phyloP scores from a whole-genome alignment of 148 eudicot species.

The Dysphania ambrosioides region DNA sequence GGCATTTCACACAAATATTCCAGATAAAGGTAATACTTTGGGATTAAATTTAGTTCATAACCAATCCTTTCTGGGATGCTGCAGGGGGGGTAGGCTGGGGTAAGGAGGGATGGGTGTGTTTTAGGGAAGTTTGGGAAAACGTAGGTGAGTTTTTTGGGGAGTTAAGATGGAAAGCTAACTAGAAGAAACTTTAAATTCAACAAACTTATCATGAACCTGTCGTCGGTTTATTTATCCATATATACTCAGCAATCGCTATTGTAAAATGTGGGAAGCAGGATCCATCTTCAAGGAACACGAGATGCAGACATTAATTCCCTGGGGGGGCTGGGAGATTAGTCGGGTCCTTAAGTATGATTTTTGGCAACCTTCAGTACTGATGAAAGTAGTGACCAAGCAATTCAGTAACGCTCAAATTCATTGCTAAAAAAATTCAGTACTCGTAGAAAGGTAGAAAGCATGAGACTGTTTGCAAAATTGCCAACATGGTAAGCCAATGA shows the following conservation, averaged over 20 bases:
- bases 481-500: slow-evolving; percentile 5
- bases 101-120: background rate
- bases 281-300: slow-evolving; percentile 32
- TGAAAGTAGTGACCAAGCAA: background rate
- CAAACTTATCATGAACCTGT: background rate
- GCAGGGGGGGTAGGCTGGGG: too few relatives aligned
- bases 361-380: background rate
- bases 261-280: too few relatives aligned
- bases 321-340: slow-evolving; percentile 84
- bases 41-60: background rate
- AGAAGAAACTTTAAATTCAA: background rate
- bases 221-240: too few relatives aligned
- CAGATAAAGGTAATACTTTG: background rate
- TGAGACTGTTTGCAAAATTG: slow-evolving; percentile 5
- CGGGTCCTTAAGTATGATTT: slow-evolving; percentile 39
- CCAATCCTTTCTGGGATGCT: background rate
- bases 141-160: background rate
- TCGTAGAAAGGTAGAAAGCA: background rate
- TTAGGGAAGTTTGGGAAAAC: background rate
- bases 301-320: slow-evolving; percentile 38
- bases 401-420: background rate
- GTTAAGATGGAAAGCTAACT: background rate
- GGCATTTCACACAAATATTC: background rate
- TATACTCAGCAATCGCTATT: slow-evolving; percentile 21
- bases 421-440: background rate